Evolutionary conservation across 129 eudicot species (phyloP).

Genomic region (Heracleum sosnowskyi): DNA sequence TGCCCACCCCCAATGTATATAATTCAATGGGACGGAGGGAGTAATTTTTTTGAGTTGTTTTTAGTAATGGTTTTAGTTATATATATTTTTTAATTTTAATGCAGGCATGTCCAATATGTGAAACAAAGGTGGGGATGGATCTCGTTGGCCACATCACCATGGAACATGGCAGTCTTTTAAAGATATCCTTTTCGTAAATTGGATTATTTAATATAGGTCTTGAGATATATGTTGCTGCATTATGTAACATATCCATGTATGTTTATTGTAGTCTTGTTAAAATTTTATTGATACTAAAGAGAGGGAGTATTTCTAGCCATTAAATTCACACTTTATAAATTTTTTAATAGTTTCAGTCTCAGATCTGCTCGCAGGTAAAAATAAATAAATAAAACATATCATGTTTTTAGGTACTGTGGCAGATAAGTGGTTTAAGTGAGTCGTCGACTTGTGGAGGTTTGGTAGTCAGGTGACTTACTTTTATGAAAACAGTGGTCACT

Average conservation of each 20-base stretch:
- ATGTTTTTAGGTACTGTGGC: too few relatives aligned
- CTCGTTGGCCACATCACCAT: constrained; percentile 65
- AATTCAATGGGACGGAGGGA: too few relatives aligned
- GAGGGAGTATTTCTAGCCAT: background rate
- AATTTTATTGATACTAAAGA: background rate
- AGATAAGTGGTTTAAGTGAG: too few relatives aligned
- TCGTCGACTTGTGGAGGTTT: too few relatives aligned
- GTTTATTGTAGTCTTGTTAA: background rate
- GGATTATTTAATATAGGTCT: background rate
- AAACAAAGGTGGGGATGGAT: constrained; percentile 58
- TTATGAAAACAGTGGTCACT: too few relatives aligned
- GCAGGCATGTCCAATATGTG: constrained; percentile 86
- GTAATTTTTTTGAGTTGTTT: background rate
- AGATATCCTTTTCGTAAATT: constrained; percentile 58
- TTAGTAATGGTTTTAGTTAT: background rate
- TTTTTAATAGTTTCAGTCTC: background rate
- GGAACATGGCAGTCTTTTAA: constrained; percentile 81
- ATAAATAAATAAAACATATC: too few relatives aligned
- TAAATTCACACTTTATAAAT: background rate
- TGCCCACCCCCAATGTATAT: too few relatives aligned
- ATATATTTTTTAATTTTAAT: background rate
- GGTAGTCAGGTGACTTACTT: too few relatives aligned
- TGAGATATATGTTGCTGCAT: background rate
- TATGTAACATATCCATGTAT: background rate
- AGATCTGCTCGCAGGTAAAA: background rate